Evolutionary conservation across 2,329 filamentous ascomycete species (phyloP), one percentile per base, ranked within the genome.

Genomic region (Cladosporium sp.): DNA sequence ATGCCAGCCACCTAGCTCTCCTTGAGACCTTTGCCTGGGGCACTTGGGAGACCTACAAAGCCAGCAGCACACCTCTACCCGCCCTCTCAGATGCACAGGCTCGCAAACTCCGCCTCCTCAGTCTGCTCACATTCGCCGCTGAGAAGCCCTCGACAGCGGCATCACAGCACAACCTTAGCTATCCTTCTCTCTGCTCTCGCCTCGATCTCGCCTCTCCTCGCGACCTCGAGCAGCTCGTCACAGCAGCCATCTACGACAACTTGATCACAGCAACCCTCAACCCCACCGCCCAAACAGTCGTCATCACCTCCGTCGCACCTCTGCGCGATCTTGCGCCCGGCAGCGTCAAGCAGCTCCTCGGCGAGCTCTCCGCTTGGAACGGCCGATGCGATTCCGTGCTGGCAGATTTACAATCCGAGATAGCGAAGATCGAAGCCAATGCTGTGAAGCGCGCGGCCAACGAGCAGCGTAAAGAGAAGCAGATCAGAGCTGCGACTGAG

Each of bases 21-120:
- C 87, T 99, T 45, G 83, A 92, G 74, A 87, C 95, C 68, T 99
- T 99, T 76, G 90, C 92, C 60, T 91, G 94, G 81, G 94, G 93
- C 61, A 96, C 91, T 60, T 97, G 91, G 80, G 78, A 83, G 60
- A 84, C 88, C 66, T 97, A 96, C 78, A 80, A 83, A 72, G 71
- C 72, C 79, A 77, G 74, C 64, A 79, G 76, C 12, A 71, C 65
- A 49, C 54, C 73, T 63, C 86, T 97, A 2, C 94, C 93, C 2
- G 62, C 80, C 7, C 84, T 99, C 51, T 88, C 83, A 70, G 81
- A 84, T 0, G 79, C 84, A 56, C 94, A 99, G 77, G 77, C 81
- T 43, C 82, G 87, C 63, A 99, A 99, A 77, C 88, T 99, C 43
- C 89, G 91, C 56, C 90, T 97, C 70, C 88, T 99, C 39, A 91